Percentiles rank a stretch among this genome's conserved stretches.
Evolutionary conservation across 805 yeast species (phyloP).

Genomic region (Starmerella apis): DNA sequence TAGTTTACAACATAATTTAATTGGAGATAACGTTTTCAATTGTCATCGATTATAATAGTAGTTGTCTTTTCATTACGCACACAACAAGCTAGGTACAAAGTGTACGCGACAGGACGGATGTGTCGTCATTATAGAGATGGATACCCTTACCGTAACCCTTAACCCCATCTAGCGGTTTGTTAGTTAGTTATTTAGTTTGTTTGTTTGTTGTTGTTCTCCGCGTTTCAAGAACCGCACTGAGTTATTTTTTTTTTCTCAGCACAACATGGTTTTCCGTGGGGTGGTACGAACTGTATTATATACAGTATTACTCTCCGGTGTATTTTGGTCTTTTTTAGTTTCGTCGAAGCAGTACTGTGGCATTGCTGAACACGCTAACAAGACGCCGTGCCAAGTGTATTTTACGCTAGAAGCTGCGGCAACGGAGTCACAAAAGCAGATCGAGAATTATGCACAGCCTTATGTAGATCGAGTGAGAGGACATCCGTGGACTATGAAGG

Average conservation of each 20-base stretch:
- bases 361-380: neutral
- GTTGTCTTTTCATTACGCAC: no score
- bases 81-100: no score
- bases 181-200: neutral
- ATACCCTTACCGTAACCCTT: neutral
- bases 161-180: no score
- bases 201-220: constrained; percentile 2
- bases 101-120: no score
- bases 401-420: neutral
- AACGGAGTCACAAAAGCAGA: neutral
- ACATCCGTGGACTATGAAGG: neutral
- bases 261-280: neutral
- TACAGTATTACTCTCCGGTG: neutral
- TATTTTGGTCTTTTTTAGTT: neutral
- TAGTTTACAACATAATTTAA: no score
- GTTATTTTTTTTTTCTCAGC: neutral
- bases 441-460: neutral
- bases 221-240: neutral
- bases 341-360: neutral
- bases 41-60: no score
- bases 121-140: no score
- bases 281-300: neutral
- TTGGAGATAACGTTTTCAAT: no score
- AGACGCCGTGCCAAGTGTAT: neutral
- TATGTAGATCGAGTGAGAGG: neutral